phyloP scores from a whole-genome alignment of 108 stramenopile species.

The Fistulifera solaris region DNA sequence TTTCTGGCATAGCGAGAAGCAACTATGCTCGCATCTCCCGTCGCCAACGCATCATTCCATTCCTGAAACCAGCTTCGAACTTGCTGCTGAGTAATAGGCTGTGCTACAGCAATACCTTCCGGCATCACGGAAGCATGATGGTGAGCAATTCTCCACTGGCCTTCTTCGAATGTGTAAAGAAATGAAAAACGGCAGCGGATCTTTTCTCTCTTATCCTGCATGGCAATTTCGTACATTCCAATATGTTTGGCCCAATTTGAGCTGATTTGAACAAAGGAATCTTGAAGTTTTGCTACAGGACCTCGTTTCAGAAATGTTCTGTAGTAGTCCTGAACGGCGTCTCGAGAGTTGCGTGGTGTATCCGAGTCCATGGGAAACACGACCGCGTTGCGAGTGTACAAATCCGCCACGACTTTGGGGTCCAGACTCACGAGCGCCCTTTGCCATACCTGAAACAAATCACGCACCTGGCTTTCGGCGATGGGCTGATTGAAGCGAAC shows the following conservation, averaged over 20 bases:
- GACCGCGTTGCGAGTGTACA: slow-evolving; percentile 34
- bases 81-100: slow-evolving; percentile 11
- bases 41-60: slow-evolving; percentile 47
- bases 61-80: slow-evolving; percentile 31
- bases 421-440: slow-evolving; percentile 33
- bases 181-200: slow-evolving; percentile 52
- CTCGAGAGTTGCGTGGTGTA: slow-evolving; percentile 28
- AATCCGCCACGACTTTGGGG: slow-evolving; percentile 25
- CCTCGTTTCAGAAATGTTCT: slow-evolving; percentile 35
- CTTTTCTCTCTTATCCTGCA: slow-evolving; percentile 31
- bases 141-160: slow-evolving; percentile 61
- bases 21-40: slow-evolving; percentile 26
- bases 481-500: slow-evolving; percentile 1
- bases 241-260: slow-evolving; percentile 40
- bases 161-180: slow-evolving; percentile 51
- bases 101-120: slow-evolving; percentile 12
- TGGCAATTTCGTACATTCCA: slow-evolving; percentile 49
- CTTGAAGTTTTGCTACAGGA: slow-evolving; percentile 36
- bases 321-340: slow-evolving; percentile 39
- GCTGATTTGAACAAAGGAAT: slow-evolving; percentile 26
- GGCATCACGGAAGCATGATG: slow-evolving; percentile 65
- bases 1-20: slow-evolving; percentile 35
- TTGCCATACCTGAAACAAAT: slow-evolving; percentile 46
- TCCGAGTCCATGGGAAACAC: slow-evolving; percentile 45
- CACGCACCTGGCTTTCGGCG: slow-evolving; percentile 19